A percentile compares a stretch with the other conserved stretches of the same genome.
These are phyloP conservation scores for Starmerella kuoi DNA, from an alignment of 805 yeast genomes.

Conservation along the genomic window DNA sequence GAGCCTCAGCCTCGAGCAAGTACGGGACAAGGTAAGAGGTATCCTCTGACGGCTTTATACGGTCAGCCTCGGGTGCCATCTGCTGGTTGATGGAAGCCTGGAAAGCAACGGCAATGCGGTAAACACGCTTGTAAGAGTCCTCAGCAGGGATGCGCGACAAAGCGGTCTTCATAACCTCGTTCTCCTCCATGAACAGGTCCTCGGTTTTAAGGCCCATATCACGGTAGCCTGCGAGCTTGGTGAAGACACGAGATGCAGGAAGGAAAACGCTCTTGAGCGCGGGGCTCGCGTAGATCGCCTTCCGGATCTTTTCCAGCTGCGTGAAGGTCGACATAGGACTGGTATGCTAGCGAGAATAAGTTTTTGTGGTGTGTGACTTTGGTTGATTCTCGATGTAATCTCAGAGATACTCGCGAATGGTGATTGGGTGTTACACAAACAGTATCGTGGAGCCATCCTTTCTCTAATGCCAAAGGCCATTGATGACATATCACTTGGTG, in stretches of 20 bases:
- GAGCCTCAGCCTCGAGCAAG: conserved; percentile 89
- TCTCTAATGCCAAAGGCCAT: too few species aligned
- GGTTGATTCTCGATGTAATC: too few species aligned
- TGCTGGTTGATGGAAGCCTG: conserved; percentile 78
- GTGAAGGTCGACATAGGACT: conserved; percentile 29
- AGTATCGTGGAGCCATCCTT: too few species aligned
- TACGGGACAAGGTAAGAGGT: conserved; percentile 64
- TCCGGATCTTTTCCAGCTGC: conserved; percentile 37
- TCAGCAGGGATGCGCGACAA: conserved; percentile 72
- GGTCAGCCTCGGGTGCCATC: conserved; percentile 68
- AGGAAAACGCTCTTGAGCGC: conserved; percentile 58
- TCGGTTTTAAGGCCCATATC: conserved; percentile 81
- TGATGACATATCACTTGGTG: too few species aligned
- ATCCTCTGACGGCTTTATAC: conserved; percentile 59
- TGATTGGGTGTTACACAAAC: too few species aligned
- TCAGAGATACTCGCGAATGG: too few species aligned
- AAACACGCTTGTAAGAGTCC: conserved; percentile 81
- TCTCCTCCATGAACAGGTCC: conserved; percentile 81
- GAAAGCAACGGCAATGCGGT: conserved; percentile 83
- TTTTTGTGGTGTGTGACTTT: too few species aligned
- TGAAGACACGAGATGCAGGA: conserved; percentile 69
- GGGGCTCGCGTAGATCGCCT: conserved; percentile 71
- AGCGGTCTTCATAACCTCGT: conserved; percentile 75
- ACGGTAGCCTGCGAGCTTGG: conserved; percentile 79
- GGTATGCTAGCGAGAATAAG: too few species aligned